Base-by-base conservation (phyloP, 1,284 basidiomycete species). In the Exobasidium rhododendri region DNA sequence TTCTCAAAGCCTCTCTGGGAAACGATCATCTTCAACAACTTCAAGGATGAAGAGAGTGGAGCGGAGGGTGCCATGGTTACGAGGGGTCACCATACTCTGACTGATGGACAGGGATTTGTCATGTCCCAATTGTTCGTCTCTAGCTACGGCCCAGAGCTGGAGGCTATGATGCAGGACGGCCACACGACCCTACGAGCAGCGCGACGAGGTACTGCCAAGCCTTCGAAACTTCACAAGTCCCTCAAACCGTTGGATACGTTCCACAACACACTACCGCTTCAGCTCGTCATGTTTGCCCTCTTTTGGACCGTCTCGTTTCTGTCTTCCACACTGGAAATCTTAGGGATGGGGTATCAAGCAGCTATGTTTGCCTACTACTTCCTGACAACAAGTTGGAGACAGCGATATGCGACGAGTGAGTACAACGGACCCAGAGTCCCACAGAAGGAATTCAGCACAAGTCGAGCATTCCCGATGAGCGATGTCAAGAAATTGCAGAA, bases 31-130 rank as follows among this genome's bases (percentile, higher is more conserved):
- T 64, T 78, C 11, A 64, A 68, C 10, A 76, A 77, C 65, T 78
- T 65, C 53, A 55, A 57, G 17, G 71, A 71, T 46, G 62, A 66
- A 20, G 50, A 63, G 28, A 65, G 30, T n/a, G 67, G 63, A 11
- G 64, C 67, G 14, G 65, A 59, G 50, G 63, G 71, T 1, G 75
- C 75, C 1, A 66, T 70, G 45, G 69, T 77, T 3, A 69, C 68
- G 4, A 62, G 76, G 6, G 77, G 77, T 1, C 77, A 79, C 50
- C 77, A 79, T 56, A 71, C 70, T 1, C 51, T 73, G 6, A 61
- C 74, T 2, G 77, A 79, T 53, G 77, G 77, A 0, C 75, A 78
- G 55, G 77, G 77, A 4, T 79, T 78, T 59, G 63, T 77, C 59
- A 64, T 78, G 64, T 67, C 64, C 32, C 70, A 74, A 58, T 62